Evolutionary conservation across 2,329 filamentous ascomycete genomes (phyloP).

Genomic region (Conoideocrella luteorostrata): DNA sequence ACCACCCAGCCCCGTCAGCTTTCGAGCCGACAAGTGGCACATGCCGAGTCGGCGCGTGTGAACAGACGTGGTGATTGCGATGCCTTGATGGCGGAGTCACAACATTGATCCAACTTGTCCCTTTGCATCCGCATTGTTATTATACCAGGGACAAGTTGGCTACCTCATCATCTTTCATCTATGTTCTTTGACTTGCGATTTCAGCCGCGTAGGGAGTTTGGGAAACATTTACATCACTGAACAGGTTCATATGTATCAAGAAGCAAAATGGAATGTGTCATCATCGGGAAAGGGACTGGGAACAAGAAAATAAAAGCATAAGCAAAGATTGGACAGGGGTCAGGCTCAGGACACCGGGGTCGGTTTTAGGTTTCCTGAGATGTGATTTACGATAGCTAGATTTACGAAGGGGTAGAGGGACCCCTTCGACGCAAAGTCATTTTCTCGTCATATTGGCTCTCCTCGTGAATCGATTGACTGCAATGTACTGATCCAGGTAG

Average conservation of each 20-base stretch:
- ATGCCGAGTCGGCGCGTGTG: constrained; percentile 4
- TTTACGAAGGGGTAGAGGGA: too few species aligned
- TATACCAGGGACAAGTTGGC: neutral
- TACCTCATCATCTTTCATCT: neutral
- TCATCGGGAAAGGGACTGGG: constrained; percentile 1
- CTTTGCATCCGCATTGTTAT: neutral
- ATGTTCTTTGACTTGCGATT: neutral
- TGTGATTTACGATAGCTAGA: constrained; percentile 2
- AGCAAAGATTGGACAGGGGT: neutral
- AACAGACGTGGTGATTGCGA: constrained; percentile 1
- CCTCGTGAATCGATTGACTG: too few species aligned
- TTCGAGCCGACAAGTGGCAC: constrained; percentile 37
- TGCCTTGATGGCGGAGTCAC: constrained; percentile 2
- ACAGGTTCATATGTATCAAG: constrained; percentile 1
- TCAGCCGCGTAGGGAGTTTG: constrained; percentile 1
- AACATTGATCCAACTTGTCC: neutral
- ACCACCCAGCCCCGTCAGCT: constrained; percentile 58
- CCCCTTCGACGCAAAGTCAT: too few species aligned
- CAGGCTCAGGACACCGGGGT: neutral
- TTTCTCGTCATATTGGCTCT: too few species aligned
- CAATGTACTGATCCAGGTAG: too few species aligned
- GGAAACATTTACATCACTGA: constrained; percentile 3
- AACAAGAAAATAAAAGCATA: too few species aligned
- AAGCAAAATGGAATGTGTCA: neutral
- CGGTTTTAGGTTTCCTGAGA: neutral